Evolutionary conservation across 805 yeast species (phyloP).

Genomic region (Candida chauliodis): DNA sequence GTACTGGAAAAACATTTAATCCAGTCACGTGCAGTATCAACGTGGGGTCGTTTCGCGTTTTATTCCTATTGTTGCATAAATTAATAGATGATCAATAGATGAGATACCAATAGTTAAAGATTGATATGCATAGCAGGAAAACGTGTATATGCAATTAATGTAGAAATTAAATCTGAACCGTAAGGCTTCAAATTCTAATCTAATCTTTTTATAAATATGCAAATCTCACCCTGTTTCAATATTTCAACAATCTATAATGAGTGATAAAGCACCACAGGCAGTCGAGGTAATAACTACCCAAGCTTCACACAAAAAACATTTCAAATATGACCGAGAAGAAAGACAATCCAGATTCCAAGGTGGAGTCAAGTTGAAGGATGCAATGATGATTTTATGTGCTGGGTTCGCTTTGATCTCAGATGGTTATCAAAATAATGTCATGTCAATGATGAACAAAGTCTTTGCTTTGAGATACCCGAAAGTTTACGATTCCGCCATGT

Average conservation of each 20-base stretch:
- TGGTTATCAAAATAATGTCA: slow-evolving; percentile 72
- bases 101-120: too few relatives aligned
- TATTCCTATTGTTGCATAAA: too few relatives aligned
- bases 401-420: slow-evolving; percentile 77
- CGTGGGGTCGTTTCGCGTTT: too few relatives aligned
- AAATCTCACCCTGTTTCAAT: too few relatives aligned
- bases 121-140: too few relatives aligned
- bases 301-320: slow-evolving; percentile 12
- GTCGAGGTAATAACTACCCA: slow-evolving; percentile 2
- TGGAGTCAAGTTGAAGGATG: slow-evolving; percentile 25
- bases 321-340: slow-evolving; percentile 30
- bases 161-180: too few relatives aligned
- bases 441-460: slow-evolving; percentile 64
- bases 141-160: too few relatives aligned
- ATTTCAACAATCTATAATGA: not conserved
- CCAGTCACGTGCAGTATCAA: too few relatives aligned
- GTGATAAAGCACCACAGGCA: slow-evolving; percentile 1
- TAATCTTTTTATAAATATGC: too few relatives aligned
- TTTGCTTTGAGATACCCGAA: slow-evolving; percentile 48
- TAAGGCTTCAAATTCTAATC: too few relatives aligned
- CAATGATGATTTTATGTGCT: slow-evolving; percentile 53
- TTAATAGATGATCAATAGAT: too few relatives aligned
- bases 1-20: too few relatives aligned
- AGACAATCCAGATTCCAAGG: slow-evolving; percentile 26
- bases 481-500: slow-evolving; percentile 42